Evolutionary conservation across 2,329 filamentous ascomycete genomes (phyloP), one percentile per base, ranked within the genome.

Genomic region (Plectosphaerella plurivora): DNA sequence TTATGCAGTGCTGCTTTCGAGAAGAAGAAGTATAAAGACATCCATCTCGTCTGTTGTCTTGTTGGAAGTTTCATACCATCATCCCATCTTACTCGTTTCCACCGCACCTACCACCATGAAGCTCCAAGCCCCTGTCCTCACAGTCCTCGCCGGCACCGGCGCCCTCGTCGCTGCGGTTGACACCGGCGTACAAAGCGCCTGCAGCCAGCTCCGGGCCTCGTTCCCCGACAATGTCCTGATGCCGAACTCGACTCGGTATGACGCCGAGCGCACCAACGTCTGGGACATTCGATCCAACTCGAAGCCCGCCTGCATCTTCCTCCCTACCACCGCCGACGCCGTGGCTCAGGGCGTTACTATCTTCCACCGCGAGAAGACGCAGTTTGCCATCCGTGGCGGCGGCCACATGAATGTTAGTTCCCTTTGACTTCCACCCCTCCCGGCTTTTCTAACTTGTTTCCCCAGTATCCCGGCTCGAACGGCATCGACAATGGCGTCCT

Each of bases 331-430:
- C 2, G 37, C 52, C 14, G 49, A 53, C 1, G 45, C 46, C 36
- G 39, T 47, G 14, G 52, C 52, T 20, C 24, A 48, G n/a, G 52
- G 36, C 5, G 45, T 53, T 15, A 14, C 35, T 3, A 53, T 53
- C 45, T 51, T 53, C 45, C 37, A 53, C 16, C 28, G 47, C 4
- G 53, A 53, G 47, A 49, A 57, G 2, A 57, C 58, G 4, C 56
- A 62, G 45, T 66, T 64, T 46, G 63, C 60, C 9, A 56, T 63
- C 28, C 57, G 56, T 39, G 59, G 55, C 5, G 61, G 59, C 9
- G 61, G 60, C 3, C 61, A 63, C 35, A 61, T 59, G 57, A 61
- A 59, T 35, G 60, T 61, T 24, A 46, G 53, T 49, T 1, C 7
- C 4, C 1, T 7, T 18, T 11, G 3, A 8, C 18, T 35, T 35